These are phyloP conservation scores for Scenedesmus sp. DNA, from an alignment of 163 green algal genomes.

Conservation along the genomic window DNA sequence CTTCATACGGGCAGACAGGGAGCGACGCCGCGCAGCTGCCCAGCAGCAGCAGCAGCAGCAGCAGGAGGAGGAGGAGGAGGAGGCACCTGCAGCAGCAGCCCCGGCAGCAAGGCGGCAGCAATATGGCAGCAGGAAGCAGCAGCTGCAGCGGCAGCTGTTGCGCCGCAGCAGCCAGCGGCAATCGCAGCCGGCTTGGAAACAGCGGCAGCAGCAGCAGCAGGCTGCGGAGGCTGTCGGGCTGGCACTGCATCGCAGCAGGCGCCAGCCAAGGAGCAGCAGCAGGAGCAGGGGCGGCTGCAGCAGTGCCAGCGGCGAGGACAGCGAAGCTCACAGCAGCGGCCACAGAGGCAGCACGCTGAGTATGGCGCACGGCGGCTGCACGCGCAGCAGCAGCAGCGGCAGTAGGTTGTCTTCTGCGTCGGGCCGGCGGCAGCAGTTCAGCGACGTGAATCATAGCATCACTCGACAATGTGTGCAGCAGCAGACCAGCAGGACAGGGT, in stretches of 20 bases:
- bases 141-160: constrained; percentile 1
- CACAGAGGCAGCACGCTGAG: background rate
- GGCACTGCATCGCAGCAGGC: background rate
- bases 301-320: background rate
- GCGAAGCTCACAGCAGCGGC: background rate
- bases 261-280: background rate
- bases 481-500: constrained; percentile 10
- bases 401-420: background rate
- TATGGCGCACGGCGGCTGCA: background rate
- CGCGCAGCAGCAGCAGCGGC: background rate
- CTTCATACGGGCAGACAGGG: background rate
- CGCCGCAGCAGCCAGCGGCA: background rate
- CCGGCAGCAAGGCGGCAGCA: background rate
- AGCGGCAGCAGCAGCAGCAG: constrained; percentile 13
- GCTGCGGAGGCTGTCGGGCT: background rate
- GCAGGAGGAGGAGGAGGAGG: constrained; percentile 11
- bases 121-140: background rate
- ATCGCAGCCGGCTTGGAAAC: background rate
- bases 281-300: background rate
- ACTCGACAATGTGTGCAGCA: background rate
- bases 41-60: constrained; percentile 24
- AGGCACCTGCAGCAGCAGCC: constrained; percentile 15
- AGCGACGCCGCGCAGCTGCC: background rate
- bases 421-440: background rate
- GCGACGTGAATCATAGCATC: background rate